Evolutionary conservation across 2,329 filamentous ascomycete species (phyloP).

Genomic region (Botrytis tulipae): DNA sequence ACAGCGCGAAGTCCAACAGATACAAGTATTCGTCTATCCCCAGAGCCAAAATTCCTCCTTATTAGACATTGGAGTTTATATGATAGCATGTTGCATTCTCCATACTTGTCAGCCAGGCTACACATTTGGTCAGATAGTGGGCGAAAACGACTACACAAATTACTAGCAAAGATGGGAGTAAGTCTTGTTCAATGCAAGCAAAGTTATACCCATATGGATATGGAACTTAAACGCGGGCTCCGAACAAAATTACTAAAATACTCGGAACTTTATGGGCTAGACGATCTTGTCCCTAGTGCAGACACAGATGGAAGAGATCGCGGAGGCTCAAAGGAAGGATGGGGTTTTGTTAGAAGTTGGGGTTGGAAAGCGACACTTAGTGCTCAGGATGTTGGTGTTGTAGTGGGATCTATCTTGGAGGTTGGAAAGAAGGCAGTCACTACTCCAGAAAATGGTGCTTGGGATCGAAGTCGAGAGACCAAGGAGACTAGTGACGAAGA

Average conservation of each 20-base stretch:
- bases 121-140: slow-evolving; percentile 94
- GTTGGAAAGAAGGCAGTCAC: slow-evolving; percentile 61
- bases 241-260: slow-evolving; percentile 86
- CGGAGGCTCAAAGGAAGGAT: slow-evolving; percentile 78
- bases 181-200: slow-evolving; percentile 92
- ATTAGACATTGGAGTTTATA: slow-evolving; percentile 97
- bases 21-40: slow-evolving; percentile 85
- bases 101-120: slow-evolving; percentile 85
- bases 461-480: slow-evolving; percentile 40
- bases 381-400: slow-evolving; percentile 89
- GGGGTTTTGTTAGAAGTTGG: slow-evolving; percentile 97
- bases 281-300: slow-evolving; percentile 82
- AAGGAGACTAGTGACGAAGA: slow-evolving; percentile 48
- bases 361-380: slow-evolving; percentile 94
- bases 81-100: slow-evolving; percentile 97
- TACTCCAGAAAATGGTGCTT: slow-evolving; percentile 32
- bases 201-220: slow-evolving; percentile 97
- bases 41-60: slow-evolving; percentile 88
- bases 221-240: slow-evolving; percentile 87
- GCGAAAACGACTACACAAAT: slow-evolving; percentile 83
- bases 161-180: slow-evolving; percentile 97
- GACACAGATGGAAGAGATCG: slow-evolving; percentile 68
- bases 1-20: slow-evolving; percentile 87
- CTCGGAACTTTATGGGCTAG: slow-evolving; percentile 87
- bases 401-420: slow-evolving; percentile 88